Percentiles rank a stretch among this genome's conserved stretches.
phyloP scores from a whole-genome alignment of 164 flowering plant species.

The Stephania yunnanensis region DNA sequence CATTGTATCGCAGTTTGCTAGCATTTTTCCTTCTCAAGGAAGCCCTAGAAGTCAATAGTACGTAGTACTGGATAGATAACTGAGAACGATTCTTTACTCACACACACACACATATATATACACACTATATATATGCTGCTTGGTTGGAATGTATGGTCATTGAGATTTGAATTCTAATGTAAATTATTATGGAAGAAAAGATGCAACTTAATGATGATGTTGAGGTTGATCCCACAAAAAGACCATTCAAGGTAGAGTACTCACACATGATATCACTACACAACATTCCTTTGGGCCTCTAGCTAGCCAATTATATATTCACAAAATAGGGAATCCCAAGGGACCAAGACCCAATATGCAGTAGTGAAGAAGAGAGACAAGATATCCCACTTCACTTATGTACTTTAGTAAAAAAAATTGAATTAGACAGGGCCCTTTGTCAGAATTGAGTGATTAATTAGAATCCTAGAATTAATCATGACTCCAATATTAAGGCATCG shows the following conservation, averaged over 20 bases:
- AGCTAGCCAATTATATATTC: neutral
- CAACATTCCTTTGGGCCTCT: slow-evolving; percentile 33
- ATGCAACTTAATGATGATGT: neutral
- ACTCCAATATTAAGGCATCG: too few relatives aligned
- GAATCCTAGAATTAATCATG: neutral
- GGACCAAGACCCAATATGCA: slow-evolving; percentile 38
- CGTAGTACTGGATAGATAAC: too few relatives aligned
- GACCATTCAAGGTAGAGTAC: too few relatives aligned
- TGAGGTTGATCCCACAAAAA: neutral
- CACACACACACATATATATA: too few relatives aligned
- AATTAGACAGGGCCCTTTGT: neutral
- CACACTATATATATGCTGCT: neutral
- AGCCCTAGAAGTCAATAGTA: too few relatives aligned
- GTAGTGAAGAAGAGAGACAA: slow-evolving; percentile 15
- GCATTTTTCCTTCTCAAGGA: neutral
- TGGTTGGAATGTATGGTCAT: neutral
- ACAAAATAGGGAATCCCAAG: slow-evolving; percentile 46
- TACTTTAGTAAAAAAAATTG: slow-evolving; percentile 7
- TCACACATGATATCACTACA: slow-evolving; percentile 16
- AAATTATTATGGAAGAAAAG: neutral
- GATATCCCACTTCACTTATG: slow-evolving; percentile 43
- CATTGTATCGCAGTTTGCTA: neutral
- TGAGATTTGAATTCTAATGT: neutral
- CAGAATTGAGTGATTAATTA: neutral
- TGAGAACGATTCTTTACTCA: too few relatives aligned